Evolutionary conservation across 1,284 basidiomycete genomes (phyloP), one percentile per base, ranked within the genome.

Genomic region (Leccinum pachyderme): DNA sequence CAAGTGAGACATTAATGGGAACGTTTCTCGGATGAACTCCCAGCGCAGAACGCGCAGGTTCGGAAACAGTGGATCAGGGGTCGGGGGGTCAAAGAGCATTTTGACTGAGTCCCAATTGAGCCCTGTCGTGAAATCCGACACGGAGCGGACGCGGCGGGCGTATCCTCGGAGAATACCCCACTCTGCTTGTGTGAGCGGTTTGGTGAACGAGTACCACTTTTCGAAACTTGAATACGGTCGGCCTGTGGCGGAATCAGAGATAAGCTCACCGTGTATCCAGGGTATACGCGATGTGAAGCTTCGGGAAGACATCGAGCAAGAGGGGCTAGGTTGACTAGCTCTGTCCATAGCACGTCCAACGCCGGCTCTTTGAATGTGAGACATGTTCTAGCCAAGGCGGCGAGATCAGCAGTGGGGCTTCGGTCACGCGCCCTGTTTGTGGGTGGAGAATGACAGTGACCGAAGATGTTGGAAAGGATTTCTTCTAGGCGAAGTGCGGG

Each of bases 361-460:
- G 63, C 63, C 5, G 64, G 64, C 2, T 67, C 63, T 37, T 65
- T 65, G 60, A 68, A 68, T 3, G 52, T 49, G n/a, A 43, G 53
- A 41, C 63, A 65, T 5, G 63, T 65, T 56, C 64, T 58, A 5
- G 63, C 66, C 2, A 64, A 51, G 4, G 55, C 56, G 2, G 52
- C 66, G 0, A 68, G 62, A 18, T 62, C 61, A 32, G 44, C 49
- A 12, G 61, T 52, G 2, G 35, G 47, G 37, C 18, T 15, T 2
- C 44, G 13, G 18, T 39, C 6, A 27, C 33, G 35, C 5, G 49
- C 51, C 53, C 13, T 46, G 49, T 8, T 35, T 18, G 4, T 27
- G 2, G 49, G n/a, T 25, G 46, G 28, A 2, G 47, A 15, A 31
- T 55, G 43, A 31, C 55, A 65, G 11, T 62, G 62, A 15, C 53